Conservation (phyloP, 2,329 filamentous ascomycete genomes). For the Colletotrichum tanaceti region DNA sequence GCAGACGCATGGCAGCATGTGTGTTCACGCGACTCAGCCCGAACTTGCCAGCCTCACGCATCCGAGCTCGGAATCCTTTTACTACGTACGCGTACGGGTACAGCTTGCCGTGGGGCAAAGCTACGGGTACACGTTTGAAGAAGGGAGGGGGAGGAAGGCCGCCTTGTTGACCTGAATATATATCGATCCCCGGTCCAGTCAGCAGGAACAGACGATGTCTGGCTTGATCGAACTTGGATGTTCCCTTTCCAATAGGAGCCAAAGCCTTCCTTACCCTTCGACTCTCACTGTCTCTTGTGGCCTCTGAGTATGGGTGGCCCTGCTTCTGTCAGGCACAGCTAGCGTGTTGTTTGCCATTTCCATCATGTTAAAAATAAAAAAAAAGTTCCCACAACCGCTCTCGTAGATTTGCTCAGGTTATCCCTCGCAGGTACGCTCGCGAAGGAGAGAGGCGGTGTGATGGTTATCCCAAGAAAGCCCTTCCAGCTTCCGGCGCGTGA, state of each 20-base stretch:
- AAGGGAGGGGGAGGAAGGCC: background rate
- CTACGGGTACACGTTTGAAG: background rate
- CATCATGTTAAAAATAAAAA: conserved; percentile 8
- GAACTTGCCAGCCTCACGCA: background rate
- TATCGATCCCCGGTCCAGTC: background rate
- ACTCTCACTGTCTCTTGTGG: background rate
- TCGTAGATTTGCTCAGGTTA: background rate
- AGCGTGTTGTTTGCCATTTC: conserved; percentile 9
- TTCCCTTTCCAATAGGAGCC: background rate
- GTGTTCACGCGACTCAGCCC: background rate
- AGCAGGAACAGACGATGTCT: background rate
- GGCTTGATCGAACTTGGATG: background rate
- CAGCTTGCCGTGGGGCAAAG: background rate
- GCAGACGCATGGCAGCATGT: background rate
- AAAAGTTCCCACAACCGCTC: background rate
- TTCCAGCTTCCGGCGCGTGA: background rate
- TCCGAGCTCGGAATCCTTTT: background rate
- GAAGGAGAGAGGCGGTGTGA: background rate
- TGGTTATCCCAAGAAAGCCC: background rate
- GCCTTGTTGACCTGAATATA: background rate
- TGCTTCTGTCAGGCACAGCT: conserved; percentile 33
- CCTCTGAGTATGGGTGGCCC: conserved; percentile 12
- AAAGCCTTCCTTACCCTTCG: background rate
- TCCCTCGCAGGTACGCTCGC: background rate
- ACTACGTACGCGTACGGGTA: too few relatives aligned